A percentile compares a stretch with the other conserved stretches of the same genome.
Evolutionary conservation across 345 rosid genomes (phyloP).

Genomic region (Eucalyptus urophylla): DNA sequence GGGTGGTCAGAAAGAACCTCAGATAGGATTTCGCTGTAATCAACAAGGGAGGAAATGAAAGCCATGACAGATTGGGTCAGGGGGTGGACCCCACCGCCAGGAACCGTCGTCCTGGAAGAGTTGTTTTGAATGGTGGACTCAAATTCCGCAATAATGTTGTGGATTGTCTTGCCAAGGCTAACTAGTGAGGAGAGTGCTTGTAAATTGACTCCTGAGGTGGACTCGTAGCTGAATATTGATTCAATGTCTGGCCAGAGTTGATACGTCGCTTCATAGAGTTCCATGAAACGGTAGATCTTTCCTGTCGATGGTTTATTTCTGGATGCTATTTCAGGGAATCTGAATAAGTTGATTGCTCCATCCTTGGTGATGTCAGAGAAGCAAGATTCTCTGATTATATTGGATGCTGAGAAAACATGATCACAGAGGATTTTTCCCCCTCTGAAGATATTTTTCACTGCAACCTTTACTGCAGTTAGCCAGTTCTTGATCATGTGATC

Average conservation of each 20-base stretch:
- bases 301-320: constrained; percentile 45
- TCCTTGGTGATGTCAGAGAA: constrained; percentile 52
- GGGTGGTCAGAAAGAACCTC: constrained; percentile 52
- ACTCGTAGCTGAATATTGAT: constrained; percentile 46
- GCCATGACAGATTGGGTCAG: constrained; percentile 54
- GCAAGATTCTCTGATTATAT: constrained; percentile 46
- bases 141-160: constrained; percentile 27
- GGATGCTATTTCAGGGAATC: constrained; percentile 53
- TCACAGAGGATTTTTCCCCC: constrained; percentile 67
- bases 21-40: constrained; percentile 35
- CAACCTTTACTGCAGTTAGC: constrained; percentile 45
- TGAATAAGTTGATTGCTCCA: constrained; percentile 52
- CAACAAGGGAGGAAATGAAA: constrained; percentile 49
- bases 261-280: constrained; percentile 45
- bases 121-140: constrained; percentile 46
- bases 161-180: constrained; percentile 39
- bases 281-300: constrained; percentile 45
- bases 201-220: constrained; percentile 27
- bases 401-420: constrained; percentile 46
- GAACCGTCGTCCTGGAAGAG: constrained; percentile 17
- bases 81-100: constrained; percentile 74
- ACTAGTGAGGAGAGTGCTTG: constrained; percentile 45
- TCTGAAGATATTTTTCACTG: constrained; percentile 41
- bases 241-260: constrained; percentile 67
- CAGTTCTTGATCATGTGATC: constrained; percentile 54